Evolutionary conservation across 2,329 filamentous ascomycete genomes (phyloP).

Genomic region (Fusarium sp.): DNA sequence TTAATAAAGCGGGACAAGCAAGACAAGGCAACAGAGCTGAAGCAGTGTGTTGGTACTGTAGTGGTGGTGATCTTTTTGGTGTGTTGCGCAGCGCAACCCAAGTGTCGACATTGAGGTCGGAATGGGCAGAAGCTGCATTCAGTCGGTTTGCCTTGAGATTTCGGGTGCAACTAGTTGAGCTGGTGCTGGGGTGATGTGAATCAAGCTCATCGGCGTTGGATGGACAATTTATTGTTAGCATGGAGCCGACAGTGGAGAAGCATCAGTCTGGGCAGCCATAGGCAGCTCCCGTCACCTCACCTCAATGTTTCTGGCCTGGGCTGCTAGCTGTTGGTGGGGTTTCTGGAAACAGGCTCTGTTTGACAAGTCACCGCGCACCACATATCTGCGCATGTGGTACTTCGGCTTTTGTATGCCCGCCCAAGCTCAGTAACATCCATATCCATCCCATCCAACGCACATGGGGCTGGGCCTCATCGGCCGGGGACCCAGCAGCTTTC

Average conservation of each 20-base stretch:
- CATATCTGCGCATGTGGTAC: conserved; percentile 34
- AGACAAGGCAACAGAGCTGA: not conserved
- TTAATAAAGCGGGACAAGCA: conserved; percentile 30
- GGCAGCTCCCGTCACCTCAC: not conserved
- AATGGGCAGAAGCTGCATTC: conserved; percentile 24
- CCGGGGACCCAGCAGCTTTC: conserved; percentile 44
- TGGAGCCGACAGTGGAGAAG: conserved; percentile 1
- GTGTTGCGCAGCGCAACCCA: conserved; percentile 36
- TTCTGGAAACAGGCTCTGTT: conserved; percentile 9
- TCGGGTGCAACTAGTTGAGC: not conserved
- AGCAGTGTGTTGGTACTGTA: not conserved
- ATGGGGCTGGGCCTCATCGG: conserved; percentile 41
- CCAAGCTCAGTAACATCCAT: conserved; percentile 37
- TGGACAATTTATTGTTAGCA: conserved; percentile 20
- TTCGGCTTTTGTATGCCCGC: conserved; percentile 21
- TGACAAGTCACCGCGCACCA: conserved; percentile 39
- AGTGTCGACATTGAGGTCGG: conserved; percentile 7
- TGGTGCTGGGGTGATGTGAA: conserved; percentile 23
- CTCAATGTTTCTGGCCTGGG: conserved; percentile 21
- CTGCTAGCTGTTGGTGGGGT: conserved; percentile 31
- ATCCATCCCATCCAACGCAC: conserved; percentile 6
- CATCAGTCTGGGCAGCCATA: not conserved
- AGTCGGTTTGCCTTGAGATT: not conserved
- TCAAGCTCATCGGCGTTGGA: conserved; percentile 30
- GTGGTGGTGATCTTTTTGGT: conserved; percentile 7